Conservation (phyloP, 129 eudicot species). For the Cynara cardunculus region DNA sequence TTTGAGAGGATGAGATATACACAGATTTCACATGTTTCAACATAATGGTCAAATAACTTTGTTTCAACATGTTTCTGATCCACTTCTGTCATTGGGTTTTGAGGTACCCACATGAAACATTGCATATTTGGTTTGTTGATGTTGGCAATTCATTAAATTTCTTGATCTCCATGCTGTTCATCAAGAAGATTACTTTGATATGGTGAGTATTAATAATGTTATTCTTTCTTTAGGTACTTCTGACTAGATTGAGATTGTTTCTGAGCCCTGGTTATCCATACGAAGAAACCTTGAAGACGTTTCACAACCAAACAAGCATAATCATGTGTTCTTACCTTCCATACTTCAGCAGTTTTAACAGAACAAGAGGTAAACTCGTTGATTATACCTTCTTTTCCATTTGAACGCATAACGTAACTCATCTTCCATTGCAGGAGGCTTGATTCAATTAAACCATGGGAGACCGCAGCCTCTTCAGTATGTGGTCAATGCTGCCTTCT, state of each 20-base stretch:
- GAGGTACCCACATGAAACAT: too few species aligned
- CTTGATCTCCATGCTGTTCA: too few species aligned
- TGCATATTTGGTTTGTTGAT: too few species aligned
- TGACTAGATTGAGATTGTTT: constrained; percentile 83
- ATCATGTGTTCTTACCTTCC: constrained; percentile 86
- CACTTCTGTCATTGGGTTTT: too few species aligned
- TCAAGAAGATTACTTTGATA: too few species aligned
- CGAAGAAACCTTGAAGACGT: constrained; percentile 72
- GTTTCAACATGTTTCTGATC: too few species aligned
- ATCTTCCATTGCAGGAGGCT: constrained; percentile 52
- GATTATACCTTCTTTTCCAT: too few species aligned
- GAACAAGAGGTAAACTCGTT: constrained; percentile 63
- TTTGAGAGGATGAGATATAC: too few species aligned
- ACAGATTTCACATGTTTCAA: too few species aligned
- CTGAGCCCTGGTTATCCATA: constrained; percentile 95
- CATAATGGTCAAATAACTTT: too few species aligned
- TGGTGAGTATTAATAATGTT: background rate
- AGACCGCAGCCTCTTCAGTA: constrained; percentile 89
- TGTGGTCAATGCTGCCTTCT: constrained; percentile 75
- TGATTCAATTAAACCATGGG: constrained; percentile 79
- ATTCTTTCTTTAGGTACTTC: constrained; percentile 54
- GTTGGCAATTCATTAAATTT: too few species aligned
- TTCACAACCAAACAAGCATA: constrained; percentile 79
- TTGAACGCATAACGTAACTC: background rate
- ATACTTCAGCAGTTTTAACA: constrained; percentile 57